phyloP scores from a whole-genome alignment of 2,329 filamentous ascomycete species.

The Pleoardoris graminearum region DNA sequence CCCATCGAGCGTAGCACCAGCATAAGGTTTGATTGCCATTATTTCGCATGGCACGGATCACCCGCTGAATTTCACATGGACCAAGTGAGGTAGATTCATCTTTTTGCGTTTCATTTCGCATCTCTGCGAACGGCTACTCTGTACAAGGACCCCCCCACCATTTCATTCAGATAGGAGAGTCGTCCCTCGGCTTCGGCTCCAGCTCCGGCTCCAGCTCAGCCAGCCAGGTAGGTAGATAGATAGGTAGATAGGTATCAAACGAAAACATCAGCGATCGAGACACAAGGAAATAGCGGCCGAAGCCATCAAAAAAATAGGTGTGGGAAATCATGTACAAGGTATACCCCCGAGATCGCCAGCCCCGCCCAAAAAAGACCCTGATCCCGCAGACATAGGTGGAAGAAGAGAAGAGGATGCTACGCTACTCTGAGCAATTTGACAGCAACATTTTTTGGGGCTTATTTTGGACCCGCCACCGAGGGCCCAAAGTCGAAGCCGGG shows the following conservation, averaged over 20 bases:
- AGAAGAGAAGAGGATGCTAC: slow-evolving; percentile 18
- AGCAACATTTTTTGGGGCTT: slow-evolving; percentile 13
- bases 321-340: slow-evolving; percentile 28
- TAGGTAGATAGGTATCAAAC: slow-evolving; percentile 17
- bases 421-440: slow-evolving; percentile 19
- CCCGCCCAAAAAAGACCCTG: slow-evolving; percentile 19
- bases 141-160: slow-evolving; percentile 7
- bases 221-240: background rate
- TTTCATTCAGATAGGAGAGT: slow-evolving; percentile 2
- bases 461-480: slow-evolving; percentile 28
- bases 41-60: too few species aligned
- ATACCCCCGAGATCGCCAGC: slow-evolving; percentile 24
- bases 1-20: too few species aligned
- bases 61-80: background rate
- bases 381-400: slow-evolving; percentile 17
- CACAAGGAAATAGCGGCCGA: slow-evolving; percentile 11
- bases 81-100: background rate
- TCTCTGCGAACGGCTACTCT: slow-evolving; percentile 5
- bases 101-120: slow-evolving; percentile 10
- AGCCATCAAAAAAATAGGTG: slow-evolving; percentile 6
- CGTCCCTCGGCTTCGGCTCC: background rate
- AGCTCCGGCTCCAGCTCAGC: too few species aligned
- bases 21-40: too few species aligned
- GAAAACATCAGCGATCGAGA: slow-evolving; percentile 14
- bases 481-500: slow-evolving; percentile 46